phyloP scores from a whole-genome alignment of 352 stramenopile species.

The Globisporangium uncinulatum region DNA sequence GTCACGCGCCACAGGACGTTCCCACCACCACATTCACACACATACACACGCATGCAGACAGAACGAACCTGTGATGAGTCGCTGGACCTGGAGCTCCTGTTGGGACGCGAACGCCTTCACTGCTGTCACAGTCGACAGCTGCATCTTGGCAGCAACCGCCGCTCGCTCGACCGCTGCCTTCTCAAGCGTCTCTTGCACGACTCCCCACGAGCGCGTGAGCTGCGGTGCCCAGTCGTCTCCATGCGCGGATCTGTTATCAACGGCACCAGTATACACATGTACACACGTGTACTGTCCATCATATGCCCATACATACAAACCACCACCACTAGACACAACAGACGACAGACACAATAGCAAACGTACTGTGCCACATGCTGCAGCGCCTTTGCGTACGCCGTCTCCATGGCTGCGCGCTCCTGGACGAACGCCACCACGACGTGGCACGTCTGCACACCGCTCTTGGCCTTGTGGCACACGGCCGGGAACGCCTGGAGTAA shows the following conservation, averaged over 20 bases:
- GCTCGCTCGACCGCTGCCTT: conserved; percentile 44
- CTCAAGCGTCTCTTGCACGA: conserved; percentile 50
- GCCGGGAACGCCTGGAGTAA: conserved; percentile 59
- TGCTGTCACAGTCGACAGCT: conserved; percentile 45
- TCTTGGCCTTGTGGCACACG: conserved; percentile 74
- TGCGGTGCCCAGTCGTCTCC: conserved; percentile 69
- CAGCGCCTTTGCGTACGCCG: conserved; percentile 51
- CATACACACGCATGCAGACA: not conserved
- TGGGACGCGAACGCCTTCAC: conserved; percentile 66
- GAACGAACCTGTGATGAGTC: conserved; percentile 51
- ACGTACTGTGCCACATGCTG: conserved; percentile 57
- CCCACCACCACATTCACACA: not conserved
- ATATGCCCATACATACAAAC: not conserved
- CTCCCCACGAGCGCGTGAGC: conserved; percentile 46
- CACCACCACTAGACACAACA: no score
- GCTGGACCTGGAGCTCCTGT: conserved; percentile 74
- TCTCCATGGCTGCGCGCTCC: conserved; percentile 54
- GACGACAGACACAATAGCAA: not conserved
- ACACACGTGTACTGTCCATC: not conserved
- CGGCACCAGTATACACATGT: not conserved
- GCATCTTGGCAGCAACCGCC: conserved; percentile 57
- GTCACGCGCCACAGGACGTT: no score
- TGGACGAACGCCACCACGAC: conserved; percentile 55
- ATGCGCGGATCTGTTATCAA: conserved; percentile 29
- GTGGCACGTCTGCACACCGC: conserved; percentile 70